Conservation (phyloP, 140 eudicot genomes). For the Cichorium intybus region DNA sequence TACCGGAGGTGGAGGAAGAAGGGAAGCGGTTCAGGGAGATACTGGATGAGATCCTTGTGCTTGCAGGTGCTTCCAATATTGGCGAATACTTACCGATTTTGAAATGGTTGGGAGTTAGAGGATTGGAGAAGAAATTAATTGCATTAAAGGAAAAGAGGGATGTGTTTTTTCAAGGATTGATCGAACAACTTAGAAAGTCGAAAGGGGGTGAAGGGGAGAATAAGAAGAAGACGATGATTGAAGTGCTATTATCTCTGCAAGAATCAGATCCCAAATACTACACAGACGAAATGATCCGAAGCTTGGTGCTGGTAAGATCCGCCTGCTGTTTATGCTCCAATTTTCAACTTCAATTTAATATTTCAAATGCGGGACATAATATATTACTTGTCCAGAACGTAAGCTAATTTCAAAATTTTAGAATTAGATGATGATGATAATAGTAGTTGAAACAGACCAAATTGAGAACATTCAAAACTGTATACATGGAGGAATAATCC, state of each 20-base stretch:
- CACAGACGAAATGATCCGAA: constrained; percentile 34
- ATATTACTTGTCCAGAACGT: no score
- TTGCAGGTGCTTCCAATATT: constrained; percentile 21
- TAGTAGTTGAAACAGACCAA: no score
- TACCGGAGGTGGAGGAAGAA: constrained; percentile 25
- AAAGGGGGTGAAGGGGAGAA: background rate
- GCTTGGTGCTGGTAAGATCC: constrained; percentile 34
- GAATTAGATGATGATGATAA: no score
- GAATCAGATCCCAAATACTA: constrained; percentile 45
- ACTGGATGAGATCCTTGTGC: constrained; percentile 15
- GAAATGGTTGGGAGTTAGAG: constrained; percentile 30
- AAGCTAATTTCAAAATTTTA: no score
- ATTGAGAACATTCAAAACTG: no score
- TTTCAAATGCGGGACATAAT: no score
- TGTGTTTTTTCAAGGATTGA: constrained; percentile 27
- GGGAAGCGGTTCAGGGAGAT: constrained; percentile 34
- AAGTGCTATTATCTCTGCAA: constrained; percentile 39
- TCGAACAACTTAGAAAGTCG: constrained; percentile 27
- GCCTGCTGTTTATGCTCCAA: no score
- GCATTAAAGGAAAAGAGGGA: constrained; percentile 26
- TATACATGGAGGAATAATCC: no score
- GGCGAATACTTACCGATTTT: constrained; percentile 39
- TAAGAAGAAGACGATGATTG: constrained; percentile 31
- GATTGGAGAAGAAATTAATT: constrained; percentile 23
- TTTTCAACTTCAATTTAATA: no score